phyloP scores from a whole-genome alignment of 2,329 filamentous ascomycete species.

The Thielaviopsis populi region DNA sequence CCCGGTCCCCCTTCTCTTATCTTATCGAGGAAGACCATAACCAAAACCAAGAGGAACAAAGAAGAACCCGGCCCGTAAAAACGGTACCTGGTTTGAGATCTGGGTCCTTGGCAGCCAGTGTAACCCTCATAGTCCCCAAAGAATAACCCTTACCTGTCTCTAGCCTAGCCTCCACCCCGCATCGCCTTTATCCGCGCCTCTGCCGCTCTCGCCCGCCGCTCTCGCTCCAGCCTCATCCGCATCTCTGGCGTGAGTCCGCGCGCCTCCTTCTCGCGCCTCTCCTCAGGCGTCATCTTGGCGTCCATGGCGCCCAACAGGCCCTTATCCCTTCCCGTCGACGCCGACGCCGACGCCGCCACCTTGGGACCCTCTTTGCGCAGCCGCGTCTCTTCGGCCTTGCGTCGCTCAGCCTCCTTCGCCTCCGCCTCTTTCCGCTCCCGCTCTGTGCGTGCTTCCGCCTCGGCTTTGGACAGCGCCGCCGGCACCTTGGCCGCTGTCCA shows the following conservation, averaged over 20 bases:
- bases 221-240: slow-evolving; percentile 67
- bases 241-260: slow-evolving; percentile 80
- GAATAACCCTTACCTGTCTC: too few species aligned
- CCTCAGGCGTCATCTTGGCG: slow-evolving; percentile 58
- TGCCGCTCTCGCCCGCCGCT: slow-evolving; percentile 77
- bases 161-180: slow-evolving; percentile 30
- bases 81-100: too few species aligned
- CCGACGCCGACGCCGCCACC: slow-evolving; percentile 34
- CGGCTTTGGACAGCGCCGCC: slow-evolving; percentile 49
- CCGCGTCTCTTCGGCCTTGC: slow-evolving; percentile 59
- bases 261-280: slow-evolving; percentile 68
- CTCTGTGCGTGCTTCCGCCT: slow-evolving; percentile 54
- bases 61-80: too few species aligned
- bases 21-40: background rate
- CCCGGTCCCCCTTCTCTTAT: background rate
- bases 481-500: slow-evolving; percentile 70
- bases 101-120: too few species aligned
- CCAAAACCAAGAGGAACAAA: background rate
- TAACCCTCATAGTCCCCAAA: too few species aligned
- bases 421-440: slow-evolving; percentile 56
- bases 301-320: slow-evolving; percentile 41
- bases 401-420: slow-evolving; percentile 52
- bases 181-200: slow-evolving; percentile 69
- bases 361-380: slow-evolving; percentile 51
- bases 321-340: slow-evolving; percentile 34